A percentile compares a stretch with the other conserved stretches of the same genome.
Evolutionary conservation across 306 rosid species (phyloP).

Genomic region (Quercus agrifolia): DNA sequence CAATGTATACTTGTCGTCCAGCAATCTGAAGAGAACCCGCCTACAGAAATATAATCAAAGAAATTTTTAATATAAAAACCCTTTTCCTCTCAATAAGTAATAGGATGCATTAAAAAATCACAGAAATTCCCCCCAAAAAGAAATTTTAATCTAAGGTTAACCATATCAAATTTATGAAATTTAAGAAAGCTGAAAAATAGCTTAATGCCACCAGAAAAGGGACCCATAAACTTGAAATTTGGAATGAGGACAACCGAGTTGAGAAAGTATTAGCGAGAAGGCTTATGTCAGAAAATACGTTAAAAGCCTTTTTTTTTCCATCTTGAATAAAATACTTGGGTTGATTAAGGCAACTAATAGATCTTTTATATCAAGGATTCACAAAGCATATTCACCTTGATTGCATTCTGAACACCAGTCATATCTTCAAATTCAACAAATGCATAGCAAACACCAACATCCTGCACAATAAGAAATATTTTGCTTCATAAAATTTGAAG

Average conservation of each 20-base stretch:
- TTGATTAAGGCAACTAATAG: neutral
- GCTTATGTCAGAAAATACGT: neutral
- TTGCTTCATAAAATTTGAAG: constrained; percentile 10
- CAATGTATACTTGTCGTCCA: constrained; percentile 86
- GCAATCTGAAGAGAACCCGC: constrained; percentile 71
- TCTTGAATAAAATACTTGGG: neutral
- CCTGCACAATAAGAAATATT: constrained; percentile 51
- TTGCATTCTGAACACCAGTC: constrained; percentile 81
- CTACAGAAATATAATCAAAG: constrained; percentile 31
- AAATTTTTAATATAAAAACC: neutral
- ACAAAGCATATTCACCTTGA: constrained; percentile 46
- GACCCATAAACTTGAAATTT: neutral
- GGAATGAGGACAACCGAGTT: neutral
- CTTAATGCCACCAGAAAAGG: neutral
- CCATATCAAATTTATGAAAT: neutral
- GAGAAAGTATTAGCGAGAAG: neutral
- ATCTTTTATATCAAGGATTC: neutral
- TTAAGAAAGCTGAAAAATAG: neutral
- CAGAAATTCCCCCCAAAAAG: neutral
- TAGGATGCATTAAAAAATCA: neutral
- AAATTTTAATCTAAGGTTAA: neutral
- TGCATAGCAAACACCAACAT: constrained; percentile 96
- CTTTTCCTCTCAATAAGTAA: neutral
- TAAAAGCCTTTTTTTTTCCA: neutral
- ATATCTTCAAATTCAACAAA: constrained; percentile 92